Conservation (phyloP, 2,329 filamentous ascomycete genomes). For the Bimuria novae-zelandiae region DNA sequence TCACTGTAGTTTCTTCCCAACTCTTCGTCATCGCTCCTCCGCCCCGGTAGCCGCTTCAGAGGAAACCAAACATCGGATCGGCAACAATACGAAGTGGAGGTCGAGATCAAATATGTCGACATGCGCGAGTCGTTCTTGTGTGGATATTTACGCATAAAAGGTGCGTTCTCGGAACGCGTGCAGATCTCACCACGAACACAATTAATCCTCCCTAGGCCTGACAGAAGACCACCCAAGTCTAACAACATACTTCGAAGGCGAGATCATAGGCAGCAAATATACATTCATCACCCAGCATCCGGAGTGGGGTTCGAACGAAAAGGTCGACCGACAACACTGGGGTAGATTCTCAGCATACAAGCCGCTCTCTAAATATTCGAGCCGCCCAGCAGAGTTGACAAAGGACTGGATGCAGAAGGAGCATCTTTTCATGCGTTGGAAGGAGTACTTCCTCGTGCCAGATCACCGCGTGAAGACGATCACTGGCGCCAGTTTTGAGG, state of each 20-base stretch:
- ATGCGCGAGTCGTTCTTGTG: conserved; percentile 93
- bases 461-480: conserved; percentile 92
- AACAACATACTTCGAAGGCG: conserved; percentile 97
- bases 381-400: conserved; percentile 62
- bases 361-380: conserved; percentile 70
- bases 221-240: conserved; percentile 97
- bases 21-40: conserved; percentile 83
- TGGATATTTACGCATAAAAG: conserved; percentile 94
- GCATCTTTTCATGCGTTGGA: conserved; percentile 98
- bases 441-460: conserved; percentile 95
- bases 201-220: conserved; percentile 63
- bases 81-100: conserved; percentile 92
- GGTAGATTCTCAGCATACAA: conserved; percentile 85
- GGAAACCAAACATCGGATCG: conserved; percentile 93
- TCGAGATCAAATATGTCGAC: conserved; percentile 96
- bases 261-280: conserved; percentile 95
- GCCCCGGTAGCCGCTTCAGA: conserved; percentile 83
- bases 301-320: conserved; percentile 88
- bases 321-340: conserved; percentile 93
- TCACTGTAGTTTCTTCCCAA: conserved; percentile 68
- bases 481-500: conserved; percentile 93
- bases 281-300: conserved; percentile 90
- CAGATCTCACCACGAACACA: neutral
- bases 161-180: conserved; percentile 53
- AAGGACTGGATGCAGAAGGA: conserved; percentile 78